A percentile compares a stretch with the other conserved stretches of the same genome.
These are phyloP conservation scores for Epichloe coenophiala DNA, from an alignment of 2,329 filamentous ascomycete species.

Conservation along the genomic window DNA sequence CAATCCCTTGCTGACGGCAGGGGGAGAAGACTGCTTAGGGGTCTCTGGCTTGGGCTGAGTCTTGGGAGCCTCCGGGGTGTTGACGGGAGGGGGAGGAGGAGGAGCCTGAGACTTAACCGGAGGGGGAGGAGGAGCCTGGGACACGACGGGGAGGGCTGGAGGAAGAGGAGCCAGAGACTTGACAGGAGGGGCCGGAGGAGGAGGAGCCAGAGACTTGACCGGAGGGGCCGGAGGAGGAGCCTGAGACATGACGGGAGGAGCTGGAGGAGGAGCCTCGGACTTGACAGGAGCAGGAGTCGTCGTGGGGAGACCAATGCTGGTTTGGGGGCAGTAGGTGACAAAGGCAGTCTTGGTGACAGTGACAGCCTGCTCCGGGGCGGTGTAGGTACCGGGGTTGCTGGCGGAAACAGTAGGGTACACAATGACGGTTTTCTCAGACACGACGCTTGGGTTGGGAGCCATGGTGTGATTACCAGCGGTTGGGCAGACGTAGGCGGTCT, in stretches of 20 bases:
- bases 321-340: conserved; percentile 26
- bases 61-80: conserved; percentile 4
- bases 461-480: conserved; percentile 64
- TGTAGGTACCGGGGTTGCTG: conserved; percentile 61
- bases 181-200: background rate
- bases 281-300: conserved; percentile 16
- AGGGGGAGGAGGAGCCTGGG: background rate
- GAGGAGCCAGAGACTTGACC: conserved; percentile 6
- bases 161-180: background rate
- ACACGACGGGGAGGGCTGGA: background rate
- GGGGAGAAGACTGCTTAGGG: conserved; percentile 5
- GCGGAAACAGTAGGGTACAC: conserved; percentile 23
- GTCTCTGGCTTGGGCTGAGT: conserved; percentile 7
- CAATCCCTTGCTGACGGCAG: conserved; percentile 12
- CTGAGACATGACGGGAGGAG: too few relatives aligned
- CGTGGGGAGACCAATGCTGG: conserved; percentile 24
- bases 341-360: conserved; percentile 56
- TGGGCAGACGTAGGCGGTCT: conserved; percentile 62
- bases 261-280: conserved; percentile 5
- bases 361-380: conserved; percentile 51
- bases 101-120: background rate
- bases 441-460: conserved; percentile 49
- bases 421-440: conserved; percentile 39
- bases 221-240: background rate
- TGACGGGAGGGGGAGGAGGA: background rate